Evolutionary conservation across 331 rosid genomes (phyloP).

Genomic region (Phaseolus coccineus): DNA sequence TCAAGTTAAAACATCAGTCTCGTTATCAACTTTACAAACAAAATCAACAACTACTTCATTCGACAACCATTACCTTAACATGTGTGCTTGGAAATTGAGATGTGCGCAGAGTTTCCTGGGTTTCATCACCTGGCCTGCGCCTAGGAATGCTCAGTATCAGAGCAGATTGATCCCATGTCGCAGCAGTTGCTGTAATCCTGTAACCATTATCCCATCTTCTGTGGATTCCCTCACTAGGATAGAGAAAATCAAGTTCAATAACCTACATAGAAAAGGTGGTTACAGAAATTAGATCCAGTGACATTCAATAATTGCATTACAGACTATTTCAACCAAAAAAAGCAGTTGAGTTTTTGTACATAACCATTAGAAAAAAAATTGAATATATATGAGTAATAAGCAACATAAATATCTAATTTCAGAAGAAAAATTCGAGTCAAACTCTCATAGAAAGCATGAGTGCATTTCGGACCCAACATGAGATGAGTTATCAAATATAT

Average conservation of each 20-base stretch:
- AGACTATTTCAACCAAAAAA: not conserved
- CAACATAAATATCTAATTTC: not conserved
- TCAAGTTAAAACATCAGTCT: constrained; percentile 17
- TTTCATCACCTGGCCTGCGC: constrained; percentile 88
- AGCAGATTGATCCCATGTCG: constrained; percentile 97
- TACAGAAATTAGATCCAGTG: not conserved
- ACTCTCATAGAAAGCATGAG: too few relatives aligned
- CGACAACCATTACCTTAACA: constrained; percentile 69
- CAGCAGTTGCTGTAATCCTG: constrained; percentile 89
- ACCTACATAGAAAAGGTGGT: constrained; percentile 55
- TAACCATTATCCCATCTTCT: constrained; percentile 93
- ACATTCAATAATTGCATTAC: not conserved
- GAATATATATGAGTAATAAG: not conserved
- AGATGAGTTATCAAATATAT: not conserved
- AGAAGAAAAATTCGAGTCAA: too few relatives aligned
- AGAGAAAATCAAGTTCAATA: constrained; percentile 96
- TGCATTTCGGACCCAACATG: not conserved
- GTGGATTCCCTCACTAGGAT: constrained; percentile 97
- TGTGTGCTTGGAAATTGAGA: constrained; percentile 96
- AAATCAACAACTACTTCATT: not conserved
- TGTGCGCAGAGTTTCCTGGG: constrained; percentile 91
- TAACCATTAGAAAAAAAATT: not conserved
- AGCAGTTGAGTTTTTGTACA: not conserved
- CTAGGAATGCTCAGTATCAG: constrained; percentile 89
- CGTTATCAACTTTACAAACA: not conserved